Conservation (phyloP, 2,329 filamentous ascomycete genomes). For the Nigrospora osmanthi region DNA sequence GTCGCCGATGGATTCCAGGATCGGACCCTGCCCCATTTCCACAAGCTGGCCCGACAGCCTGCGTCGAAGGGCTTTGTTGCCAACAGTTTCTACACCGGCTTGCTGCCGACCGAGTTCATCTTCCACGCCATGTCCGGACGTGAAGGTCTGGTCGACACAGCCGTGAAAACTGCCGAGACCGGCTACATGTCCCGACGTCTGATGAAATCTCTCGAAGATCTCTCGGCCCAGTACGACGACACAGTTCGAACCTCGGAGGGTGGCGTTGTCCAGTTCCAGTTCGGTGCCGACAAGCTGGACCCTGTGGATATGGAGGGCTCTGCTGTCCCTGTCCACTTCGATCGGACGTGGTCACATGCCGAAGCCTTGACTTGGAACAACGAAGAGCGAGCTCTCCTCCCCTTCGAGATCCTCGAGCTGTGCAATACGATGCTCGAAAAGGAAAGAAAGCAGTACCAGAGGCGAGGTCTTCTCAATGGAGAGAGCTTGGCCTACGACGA, state of each 20-base stretch:
- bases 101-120: slow-evolving; percentile 86
- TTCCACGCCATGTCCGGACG: slow-evolving; percentile 98
- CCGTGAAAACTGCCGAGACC: slow-evolving; percentile 97
- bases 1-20: slow-evolving; percentile 96
- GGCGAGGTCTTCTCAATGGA: slow-evolving; percentile 53
- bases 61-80: slow-evolving; percentile 93
- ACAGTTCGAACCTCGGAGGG: slow-evolving; percentile 88
- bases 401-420: slow-evolving; percentile 62
- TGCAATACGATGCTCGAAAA: slow-evolving; percentile 60
- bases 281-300: slow-evolving; percentile 90
- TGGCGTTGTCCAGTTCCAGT: slow-evolving; percentile 92
- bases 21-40: slow-evolving; percentile 87
- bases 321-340: slow-evolving; percentile 86
- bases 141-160: slow-evolving; percentile 97
- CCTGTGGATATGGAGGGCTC: slow-evolving; percentile 97
- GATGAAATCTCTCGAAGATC: slow-evolving; percentile 96
- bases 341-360: slow-evolving; percentile 79
- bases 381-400: slow-evolving; percentile 62
- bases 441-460: slow-evolving; percentile 57
- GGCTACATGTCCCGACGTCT: slow-evolving; percentile 97
- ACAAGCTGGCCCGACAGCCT: slow-evolving; percentile 86
- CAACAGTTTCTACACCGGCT: slow-evolving; percentile 93
- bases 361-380: slow-evolving; percentile 75
- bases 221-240: slow-evolving; percentile 88
- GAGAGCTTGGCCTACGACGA: slow-evolving; percentile 63